Conservation (phyloP, 2,329 filamentous ascomycete genomes). For the Paecilomyces sp. region DNA sequence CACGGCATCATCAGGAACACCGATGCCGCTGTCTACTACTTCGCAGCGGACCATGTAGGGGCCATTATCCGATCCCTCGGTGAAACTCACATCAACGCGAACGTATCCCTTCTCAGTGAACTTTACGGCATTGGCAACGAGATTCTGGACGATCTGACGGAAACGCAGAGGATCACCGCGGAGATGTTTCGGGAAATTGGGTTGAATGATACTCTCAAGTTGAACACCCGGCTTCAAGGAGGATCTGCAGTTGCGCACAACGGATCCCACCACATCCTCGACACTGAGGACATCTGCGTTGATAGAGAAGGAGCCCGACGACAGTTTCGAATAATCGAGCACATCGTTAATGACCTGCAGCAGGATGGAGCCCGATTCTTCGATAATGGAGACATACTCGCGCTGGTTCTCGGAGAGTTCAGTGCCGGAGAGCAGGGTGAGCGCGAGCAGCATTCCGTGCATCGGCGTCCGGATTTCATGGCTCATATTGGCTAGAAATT, state of each 20-base stretch:
- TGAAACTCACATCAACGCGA: slow-evolving; percentile 35
- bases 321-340: slow-evolving; percentile 59
- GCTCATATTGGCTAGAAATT: slow-evolving; percentile 57
- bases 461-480: slow-evolving; percentile 60
- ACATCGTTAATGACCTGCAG: slow-evolving; percentile 60
- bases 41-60: slow-evolving; percentile 44
- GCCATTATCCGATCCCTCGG: slow-evolving; percentile 33
- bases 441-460: slow-evolving; percentile 56
- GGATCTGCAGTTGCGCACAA: slow-evolving; percentile 45
- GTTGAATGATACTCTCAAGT: slow-evolving; percentile 38
- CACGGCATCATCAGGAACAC: slow-evolving; percentile 40
- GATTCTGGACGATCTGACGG: slow-evolving; percentile 56
- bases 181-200: slow-evolving; percentile 43
- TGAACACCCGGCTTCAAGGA: slow-evolving; percentile 41
- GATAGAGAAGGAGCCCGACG: slow-evolving; percentile 53
- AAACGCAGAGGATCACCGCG: slow-evolving; percentile 54
- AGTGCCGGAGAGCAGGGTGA: slow-evolving; percentile 51
- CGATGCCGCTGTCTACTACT: slow-evolving; percentile 50
- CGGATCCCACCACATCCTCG: slow-evolving; percentile 36
- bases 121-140: slow-evolving; percentile 55
- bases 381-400: slow-evolving; percentile 51
- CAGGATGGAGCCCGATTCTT: slow-evolving; percentile 53
- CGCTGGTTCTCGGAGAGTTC: slow-evolving; percentile 47
- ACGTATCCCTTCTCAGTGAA: slow-evolving; percentile 54
- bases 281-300: slow-evolving; percentile 48